Evolutionary conservation across 2,329 filamentous ascomycete genomes (phyloP).

Genomic region (Exophiala aquamarina): DNA sequence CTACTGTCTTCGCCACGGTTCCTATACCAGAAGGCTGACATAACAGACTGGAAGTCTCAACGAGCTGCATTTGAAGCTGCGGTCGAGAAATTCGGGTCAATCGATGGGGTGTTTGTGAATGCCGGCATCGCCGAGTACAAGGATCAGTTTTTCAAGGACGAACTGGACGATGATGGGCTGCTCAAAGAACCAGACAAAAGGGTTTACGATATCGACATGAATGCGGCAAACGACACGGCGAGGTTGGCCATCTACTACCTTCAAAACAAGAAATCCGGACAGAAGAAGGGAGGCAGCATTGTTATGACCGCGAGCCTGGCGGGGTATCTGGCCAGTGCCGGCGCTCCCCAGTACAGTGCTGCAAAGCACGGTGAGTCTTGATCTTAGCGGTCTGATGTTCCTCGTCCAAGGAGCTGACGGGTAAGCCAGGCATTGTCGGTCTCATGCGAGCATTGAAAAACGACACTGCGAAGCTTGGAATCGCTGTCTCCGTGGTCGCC

Average conservation of each 20-base stretch:
- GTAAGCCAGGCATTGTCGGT: slow-evolving; percentile 42
- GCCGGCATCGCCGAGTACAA: slow-evolving; percentile 49
- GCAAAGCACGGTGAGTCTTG: slow-evolving; percentile 47
- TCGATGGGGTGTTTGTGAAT: slow-evolving; percentile 51
- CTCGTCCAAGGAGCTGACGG: too few species aligned
- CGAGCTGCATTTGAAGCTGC: slow-evolving; percentile 45
- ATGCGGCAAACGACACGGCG: slow-evolving; percentile 47
- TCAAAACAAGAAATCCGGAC: slow-evolving; percentile 32
- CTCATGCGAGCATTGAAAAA: slow-evolving; percentile 51
- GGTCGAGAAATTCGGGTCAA: slow-evolving; percentile 41
- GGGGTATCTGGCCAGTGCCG: slow-evolving; percentile 49
- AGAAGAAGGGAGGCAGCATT: slow-evolving; percentile 44
- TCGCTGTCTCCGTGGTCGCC: slow-evolving; percentile 49
- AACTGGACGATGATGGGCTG: slow-evolving; percentile 40
- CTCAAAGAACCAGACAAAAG: slow-evolving; percentile 48
- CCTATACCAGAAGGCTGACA: slow-evolving; percentile 43
- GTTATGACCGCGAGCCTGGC: slow-evolving; percentile 51
- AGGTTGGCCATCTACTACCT: slow-evolving; percentile 51
- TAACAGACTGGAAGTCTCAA: slow-evolving; percentile 48
- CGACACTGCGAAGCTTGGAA: slow-evolving; percentile 46
- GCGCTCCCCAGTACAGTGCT: slow-evolving; percentile 49
- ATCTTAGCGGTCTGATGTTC: too few species aligned
- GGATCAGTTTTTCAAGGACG: slow-evolving; percentile 52
- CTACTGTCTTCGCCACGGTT: slow-evolving; percentile 30
- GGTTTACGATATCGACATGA: slow-evolving; percentile 48